Conservation (phyloP, 2,329 filamentous ascomycete species). For the Teratosphaeria pseudoeucalypti region DNA sequence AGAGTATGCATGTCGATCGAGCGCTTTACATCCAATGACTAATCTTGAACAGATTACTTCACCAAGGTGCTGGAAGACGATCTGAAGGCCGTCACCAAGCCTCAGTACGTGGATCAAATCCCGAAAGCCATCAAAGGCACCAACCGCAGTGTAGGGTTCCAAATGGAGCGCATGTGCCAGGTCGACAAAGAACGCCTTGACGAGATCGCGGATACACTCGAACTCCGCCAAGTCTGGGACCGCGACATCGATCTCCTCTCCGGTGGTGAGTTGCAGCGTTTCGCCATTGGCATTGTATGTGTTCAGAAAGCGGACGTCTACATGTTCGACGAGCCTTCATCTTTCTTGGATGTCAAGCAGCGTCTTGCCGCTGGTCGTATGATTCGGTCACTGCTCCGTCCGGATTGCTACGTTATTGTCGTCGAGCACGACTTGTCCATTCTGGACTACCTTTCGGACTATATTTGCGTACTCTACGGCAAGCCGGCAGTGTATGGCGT, state of each 20-base stretch:
- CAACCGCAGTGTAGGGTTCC: constrained; percentile 60
- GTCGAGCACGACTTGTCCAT: constrained; percentile 99
- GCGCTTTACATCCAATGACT: constrained; percentile 5
- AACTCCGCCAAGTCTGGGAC: constrained; percentile 80
- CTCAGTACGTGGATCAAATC: constrained; percentile 98
- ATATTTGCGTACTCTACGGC: constrained; percentile 94
- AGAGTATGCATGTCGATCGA: constrained; percentile 49
- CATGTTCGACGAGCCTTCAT: constrained; percentile 99
- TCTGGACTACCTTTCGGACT: constrained; percentile 96
- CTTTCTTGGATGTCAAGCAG: constrained; percentile 98
- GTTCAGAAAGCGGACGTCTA: constrained; percentile 96
- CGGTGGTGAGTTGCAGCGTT: constrained; percentile 95
- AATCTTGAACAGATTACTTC: constrained; percentile 66
- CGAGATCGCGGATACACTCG: constrained; percentile 71
- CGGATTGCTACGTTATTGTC: constrained; percentile 93
- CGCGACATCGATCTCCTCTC: constrained; percentile 85
- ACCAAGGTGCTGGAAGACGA: constrained; percentile 96
- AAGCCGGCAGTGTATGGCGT: constrained; percentile 95
- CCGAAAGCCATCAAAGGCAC: constrained; percentile 79
- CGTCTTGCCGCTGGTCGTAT: constrained; percentile 84
- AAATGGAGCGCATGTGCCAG: constrained; percentile 66
- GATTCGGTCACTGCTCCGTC: constrained; percentile 79
- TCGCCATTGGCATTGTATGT: constrained; percentile 90
- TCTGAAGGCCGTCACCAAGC: constrained; percentile 95
- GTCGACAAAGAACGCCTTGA: constrained; percentile 61